Percentiles rank a stretch among this genome's conserved stretches.
Evolutionary conservation across 139 green algal species (phyloP).

Genomic region (Tetradesmus lagerheimii): DNA sequence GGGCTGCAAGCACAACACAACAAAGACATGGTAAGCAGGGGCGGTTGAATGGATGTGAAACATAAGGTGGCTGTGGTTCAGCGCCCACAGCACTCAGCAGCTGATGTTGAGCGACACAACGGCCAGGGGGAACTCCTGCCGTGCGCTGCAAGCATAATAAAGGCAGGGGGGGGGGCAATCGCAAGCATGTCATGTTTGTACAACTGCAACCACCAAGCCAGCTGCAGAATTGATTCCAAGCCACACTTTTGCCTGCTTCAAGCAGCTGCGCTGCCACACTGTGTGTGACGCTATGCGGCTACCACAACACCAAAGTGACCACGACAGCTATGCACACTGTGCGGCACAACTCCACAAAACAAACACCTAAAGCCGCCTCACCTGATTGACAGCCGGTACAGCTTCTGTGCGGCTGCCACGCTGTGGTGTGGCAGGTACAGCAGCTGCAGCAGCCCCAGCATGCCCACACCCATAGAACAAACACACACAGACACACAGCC

Average conservation of each 20-base stretch:
- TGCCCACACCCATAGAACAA: slow-evolving; percentile 52
- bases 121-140: slow-evolving; percentile 77
- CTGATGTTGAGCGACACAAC: slow-evolving; percentile 77
- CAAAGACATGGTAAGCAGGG: no score
- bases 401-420: slow-evolving; percentile 37
- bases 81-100: slow-evolving; percentile 57
- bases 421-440: slow-evolving; percentile 58
- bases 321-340: no score
- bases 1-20: neutral
- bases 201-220: no score
- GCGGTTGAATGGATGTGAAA: no score
- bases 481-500: neutral
- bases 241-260: no score
- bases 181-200: no score
- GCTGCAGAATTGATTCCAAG: no score
- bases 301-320: no score
- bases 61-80: no score
- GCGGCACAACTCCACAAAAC: neutral
- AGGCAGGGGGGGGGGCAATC: no score
- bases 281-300: no score
- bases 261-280: no score
- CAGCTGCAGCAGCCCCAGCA: slow-evolving; percentile 77
- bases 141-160: neutral
- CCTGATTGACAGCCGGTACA: slow-evolving; percentile 61
- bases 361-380: neutral